Evolutionary conservation across 2,329 filamentous ascomycete species (phyloP).

Genomic region (Diaporthe australafricana): DNA sequence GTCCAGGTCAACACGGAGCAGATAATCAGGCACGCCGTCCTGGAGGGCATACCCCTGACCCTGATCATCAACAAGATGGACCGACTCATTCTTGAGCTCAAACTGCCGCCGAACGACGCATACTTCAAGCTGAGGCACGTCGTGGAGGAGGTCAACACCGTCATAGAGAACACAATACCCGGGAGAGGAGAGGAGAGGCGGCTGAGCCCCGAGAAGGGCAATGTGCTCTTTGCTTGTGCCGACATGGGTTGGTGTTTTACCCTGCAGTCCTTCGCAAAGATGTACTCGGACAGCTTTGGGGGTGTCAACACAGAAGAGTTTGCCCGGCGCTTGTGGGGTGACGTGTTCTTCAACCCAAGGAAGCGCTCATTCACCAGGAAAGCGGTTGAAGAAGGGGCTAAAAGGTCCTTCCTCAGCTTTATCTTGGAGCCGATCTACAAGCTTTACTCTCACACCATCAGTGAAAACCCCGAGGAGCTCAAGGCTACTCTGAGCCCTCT

Average conservation of each 20-base stretch:
- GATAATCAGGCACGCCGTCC: constrained; percentile 93
- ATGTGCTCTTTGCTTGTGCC: constrained; percentile 95
- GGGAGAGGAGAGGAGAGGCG: constrained; percentile 82
- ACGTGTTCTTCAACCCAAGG: constrained; percentile 93
- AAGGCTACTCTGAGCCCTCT: constrained; percentile 82
- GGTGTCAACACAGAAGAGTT: constrained; percentile 87
- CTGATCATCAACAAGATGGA: constrained; percentile 98
- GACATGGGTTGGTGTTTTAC: constrained; percentile 98
- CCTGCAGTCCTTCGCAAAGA: constrained; percentile 90
- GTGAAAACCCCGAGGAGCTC: constrained; percentile 86
- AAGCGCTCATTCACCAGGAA: constrained; percentile 95
- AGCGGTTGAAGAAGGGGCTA: constrained; percentile 81
- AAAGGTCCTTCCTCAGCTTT: constrained; percentile 92
- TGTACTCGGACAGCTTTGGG: constrained; percentile 92
- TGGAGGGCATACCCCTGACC: constrained; percentile 89
- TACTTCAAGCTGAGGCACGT: constrained; percentile 99
- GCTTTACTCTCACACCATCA: constrained; percentile 93
- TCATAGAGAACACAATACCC: constrained; percentile 89
- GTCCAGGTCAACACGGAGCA: constrained; percentile 98
- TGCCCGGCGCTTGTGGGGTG: constrained; percentile 88
- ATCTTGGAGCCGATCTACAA: constrained; percentile 98
- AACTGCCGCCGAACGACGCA: constrained; percentile 92
- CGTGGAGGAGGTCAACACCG: constrained; percentile 97
- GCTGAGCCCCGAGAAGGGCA: constrained; percentile 95
- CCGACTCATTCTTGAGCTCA: constrained; percentile 91